Evolutionary conservation across 495 filamentous ascomycete species (phyloP).

Genomic region (Tuber microsphaerosporum): DNA sequence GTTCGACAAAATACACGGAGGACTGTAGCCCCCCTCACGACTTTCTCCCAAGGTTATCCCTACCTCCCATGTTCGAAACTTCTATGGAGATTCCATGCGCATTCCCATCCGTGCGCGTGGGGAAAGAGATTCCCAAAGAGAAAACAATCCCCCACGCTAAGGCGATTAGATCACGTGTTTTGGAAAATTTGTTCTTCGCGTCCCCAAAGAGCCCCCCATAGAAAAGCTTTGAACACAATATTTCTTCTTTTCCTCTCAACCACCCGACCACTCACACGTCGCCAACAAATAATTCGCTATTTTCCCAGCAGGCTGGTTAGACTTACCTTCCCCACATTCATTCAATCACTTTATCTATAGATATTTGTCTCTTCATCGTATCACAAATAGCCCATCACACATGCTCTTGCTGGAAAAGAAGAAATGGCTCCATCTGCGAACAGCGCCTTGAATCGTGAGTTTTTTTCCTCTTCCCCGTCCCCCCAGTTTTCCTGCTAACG

Average conservation of each 20-base stretch:
- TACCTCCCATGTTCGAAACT: neutral
- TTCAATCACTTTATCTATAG: neutral
- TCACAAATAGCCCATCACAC: neutral
- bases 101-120: neutral
- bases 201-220: neutral
- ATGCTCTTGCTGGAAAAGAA: slow-evolving; percentile 1
- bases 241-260: slow-evolving; percentile 1
- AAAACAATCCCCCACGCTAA: neutral
- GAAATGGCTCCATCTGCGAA: slow-evolving; percentile 14
- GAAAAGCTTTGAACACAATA: neutral
- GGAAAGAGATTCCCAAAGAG: neutral
- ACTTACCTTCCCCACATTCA: slow-evolving; percentile 1
- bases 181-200: neutral
- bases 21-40: neutral
- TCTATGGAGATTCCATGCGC: slow-evolving; percentile 1
- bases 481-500: neutral
- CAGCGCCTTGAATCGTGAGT: slow-evolving; percentile 8
- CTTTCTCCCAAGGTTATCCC: neutral
- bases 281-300: neutral
- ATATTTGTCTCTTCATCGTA: neutral
- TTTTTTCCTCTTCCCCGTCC: neutral
- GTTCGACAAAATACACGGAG: neutral
- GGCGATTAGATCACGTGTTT: neutral
- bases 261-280: slow-evolving; percentile 1
- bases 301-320: slow-evolving; percentile 2